Base-by-base conservation (phyloP, 2,329 filamentous ascomycete genomes). In the Capronia coronata region DNA sequence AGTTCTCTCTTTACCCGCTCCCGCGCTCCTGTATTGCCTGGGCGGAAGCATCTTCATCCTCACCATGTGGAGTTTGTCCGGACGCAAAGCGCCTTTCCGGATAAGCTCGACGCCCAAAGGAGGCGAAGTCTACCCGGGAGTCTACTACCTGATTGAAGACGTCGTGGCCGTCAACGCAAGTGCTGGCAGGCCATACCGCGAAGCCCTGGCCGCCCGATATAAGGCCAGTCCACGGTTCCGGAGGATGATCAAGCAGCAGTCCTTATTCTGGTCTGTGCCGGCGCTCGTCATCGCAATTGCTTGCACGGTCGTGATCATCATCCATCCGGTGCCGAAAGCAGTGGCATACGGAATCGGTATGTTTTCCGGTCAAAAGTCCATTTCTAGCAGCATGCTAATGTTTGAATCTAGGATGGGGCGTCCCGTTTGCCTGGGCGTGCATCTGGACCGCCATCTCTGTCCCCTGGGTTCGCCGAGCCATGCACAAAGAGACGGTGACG, bases 111-210 rank as follows among this genome's bases (percentile, higher is more conserved):
- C 79, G 0, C 73, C 73, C 0, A 82, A 80, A 60, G 80, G 80
- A 14, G 73, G 72, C 13, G 67, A 64, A 3, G 76, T 83, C 49
- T 73, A 76, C 2, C 82, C 82, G 0, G 75, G 78, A 2, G 72
- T 78, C 1, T 82, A 83, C 58, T 82, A 82, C 43, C 72, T 85
- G 23, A 77, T 84, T 21, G 82, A 86, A 64, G 82, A 86, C 59
- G 74, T 84, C 19, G 75, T 83, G 11, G 80, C 79, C 3, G 82
- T 86, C 34, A 83, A 85, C 60, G 82, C 79, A 16, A 75, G 73
- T 2, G 81, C 78, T 8, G 77, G 77, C 1, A 71, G 74, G 49
- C 71, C 67, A 1, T 81, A 75, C 55, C 69, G 77, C 38, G 68
- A 72, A 57, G 72, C 72, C 0, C 61, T 80, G 16, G 66, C 72